Percentiles rank a stretch among this genome's conserved stretches.
Conservation (phyloP, 352 stramenopile genomes). For the Phytopythium oedochilum region DNA sequence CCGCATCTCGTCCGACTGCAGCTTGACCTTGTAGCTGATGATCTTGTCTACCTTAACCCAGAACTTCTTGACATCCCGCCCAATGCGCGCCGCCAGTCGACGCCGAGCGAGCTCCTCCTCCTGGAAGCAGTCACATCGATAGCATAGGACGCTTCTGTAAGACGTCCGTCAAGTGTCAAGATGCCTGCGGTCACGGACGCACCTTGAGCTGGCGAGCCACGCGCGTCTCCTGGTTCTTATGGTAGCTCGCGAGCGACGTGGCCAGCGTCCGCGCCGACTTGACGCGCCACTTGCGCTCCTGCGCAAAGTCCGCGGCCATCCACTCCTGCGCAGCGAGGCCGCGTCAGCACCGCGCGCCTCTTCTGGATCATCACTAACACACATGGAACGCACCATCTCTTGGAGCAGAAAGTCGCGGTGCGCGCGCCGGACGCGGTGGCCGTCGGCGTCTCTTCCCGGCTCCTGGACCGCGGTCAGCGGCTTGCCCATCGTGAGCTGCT, state of each 20-base stretch:
- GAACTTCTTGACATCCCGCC: slow-evolving; percentile 89
- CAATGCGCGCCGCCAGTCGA: slow-evolving; percentile 72
- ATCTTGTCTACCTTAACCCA: slow-evolving; percentile 99
- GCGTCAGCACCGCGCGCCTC: not conserved
- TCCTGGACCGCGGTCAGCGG: slow-evolving; percentile 23
- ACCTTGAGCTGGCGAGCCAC: slow-evolving; percentile 34
- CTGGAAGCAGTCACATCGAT: too few relatives aligned
- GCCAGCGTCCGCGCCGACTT: slow-evolving; percentile 71
- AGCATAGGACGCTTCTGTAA: too few relatives aligned
- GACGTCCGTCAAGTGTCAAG: too few relatives aligned
- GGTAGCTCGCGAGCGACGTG: slow-evolving; percentile 51
- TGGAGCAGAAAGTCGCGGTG: slow-evolving; percentile 79
- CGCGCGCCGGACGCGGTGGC: slow-evolving; percentile 26
- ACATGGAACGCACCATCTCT: slow-evolving; percentile 48
- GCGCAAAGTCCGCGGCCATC: slow-evolving; percentile 92
- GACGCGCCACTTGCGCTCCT: slow-evolving; percentile 86
- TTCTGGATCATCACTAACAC: not conserved
- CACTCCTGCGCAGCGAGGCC: slow-evolving; percentile 68
- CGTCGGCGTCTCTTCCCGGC: slow-evolving; percentile 32
- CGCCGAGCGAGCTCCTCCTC: slow-evolving; percentile 33
- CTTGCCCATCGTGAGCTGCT: slow-evolving; percentile 47
- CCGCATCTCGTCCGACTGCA: slow-evolving; percentile 82
- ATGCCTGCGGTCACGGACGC: too few relatives aligned
- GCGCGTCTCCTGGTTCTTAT: slow-evolving; percentile 39
- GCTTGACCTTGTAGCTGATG: slow-evolving; percentile 96